Evolutionary conservation across 768 basidiomycete genomes (phyloP).

Genomic region (Leccinum ochraceum): DNA sequence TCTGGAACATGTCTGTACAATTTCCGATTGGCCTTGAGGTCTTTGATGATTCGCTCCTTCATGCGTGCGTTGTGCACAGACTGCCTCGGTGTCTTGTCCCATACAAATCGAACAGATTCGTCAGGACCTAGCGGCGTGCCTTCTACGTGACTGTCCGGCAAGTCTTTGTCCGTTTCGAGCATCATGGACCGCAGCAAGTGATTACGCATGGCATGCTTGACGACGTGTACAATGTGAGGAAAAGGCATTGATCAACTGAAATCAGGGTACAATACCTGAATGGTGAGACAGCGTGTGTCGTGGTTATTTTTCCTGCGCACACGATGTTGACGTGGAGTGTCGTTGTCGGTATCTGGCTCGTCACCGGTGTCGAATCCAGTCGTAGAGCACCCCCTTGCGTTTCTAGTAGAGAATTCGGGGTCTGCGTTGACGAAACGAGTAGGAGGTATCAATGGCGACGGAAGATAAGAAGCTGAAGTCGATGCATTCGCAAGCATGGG

Average conservation of each 20-base stretch:
- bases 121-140: conserved; percentile 43
- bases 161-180: conserved; percentile 51
- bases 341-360: conserved; percentile 37
- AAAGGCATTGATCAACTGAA: neutral
- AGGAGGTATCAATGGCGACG: conserved; percentile 20
- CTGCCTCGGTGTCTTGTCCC: conserved; percentile 77
- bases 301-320: conserved; percentile 57
- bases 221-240: conserved; percentile 9
- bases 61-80: conserved; percentile 73
- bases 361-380: conserved; percentile 40
- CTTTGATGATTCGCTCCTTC: conserved; percentile 62
- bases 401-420: conserved; percentile 9
- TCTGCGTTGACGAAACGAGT: conserved; percentile 25
- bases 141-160: conserved; percentile 65
- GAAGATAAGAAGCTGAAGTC: conserved; percentile 5
- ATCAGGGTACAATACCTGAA: conserved; percentile 49
- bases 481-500: conserved; percentile 3
- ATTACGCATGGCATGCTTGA: conserved; percentile 67
- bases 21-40: conserved; percentile 56
- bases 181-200: conserved; percentile 65
- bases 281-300: conserved; percentile 64
- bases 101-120: conserved; percentile 73
- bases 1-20: conserved; percentile 64
- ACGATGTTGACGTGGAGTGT: conserved; percentile 36
- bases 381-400: conserved; percentile 33